These are phyloP conservation scores for Sporisorium iseilematis-ciliati DNA, from an alignment of 1,284 basidiomycete genomes.

Conservation along the genomic window DNA sequence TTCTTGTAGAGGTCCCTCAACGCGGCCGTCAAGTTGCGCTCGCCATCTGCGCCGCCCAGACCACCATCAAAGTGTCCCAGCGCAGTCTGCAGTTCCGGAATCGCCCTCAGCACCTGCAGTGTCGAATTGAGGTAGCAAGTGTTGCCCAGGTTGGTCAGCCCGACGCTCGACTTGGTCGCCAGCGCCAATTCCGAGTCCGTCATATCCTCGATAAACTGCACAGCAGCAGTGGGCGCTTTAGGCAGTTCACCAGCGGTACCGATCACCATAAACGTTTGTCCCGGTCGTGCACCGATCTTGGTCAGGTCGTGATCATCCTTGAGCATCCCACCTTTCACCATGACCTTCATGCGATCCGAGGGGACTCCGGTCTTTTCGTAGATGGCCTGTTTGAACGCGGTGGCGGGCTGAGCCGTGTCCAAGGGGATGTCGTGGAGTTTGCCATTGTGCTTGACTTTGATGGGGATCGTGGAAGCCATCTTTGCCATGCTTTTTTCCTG, in stretches of 20 bases:
- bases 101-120: slow-evolving; percentile 87
- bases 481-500: slow-evolving; percentile 58
- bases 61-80: slow-evolving; percentile 52
- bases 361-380: slow-evolving; percentile 88
- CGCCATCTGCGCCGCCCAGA: slow-evolving; percentile 64
- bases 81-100: slow-evolving; percentile 82
- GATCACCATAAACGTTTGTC: slow-evolving; percentile 66
- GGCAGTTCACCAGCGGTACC: slow-evolving; percentile 92
- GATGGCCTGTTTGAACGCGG: slow-evolving; percentile 84
- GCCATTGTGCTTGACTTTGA: slow-evolving; percentile 91
- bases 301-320: slow-evolving; percentile 85
- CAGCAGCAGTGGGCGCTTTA: slow-evolving; percentile 81
- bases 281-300: slow-evolving; percentile 82
- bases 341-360: slow-evolving; percentile 91
- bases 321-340: slow-evolving; percentile 92
- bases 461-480: slow-evolving; percentile 70
- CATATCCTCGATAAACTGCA: slow-evolving; percentile 89
- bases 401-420: slow-evolving; percentile 78
- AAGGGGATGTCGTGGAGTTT: slow-evolving; percentile 74
- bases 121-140: slow-evolving; percentile 97
- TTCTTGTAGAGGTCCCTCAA: slow-evolving; percentile 80
- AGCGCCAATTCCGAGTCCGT: slow-evolving; percentile 82
- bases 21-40: slow-evolving; percentile 72
- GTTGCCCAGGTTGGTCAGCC: slow-evolving; percentile 75
- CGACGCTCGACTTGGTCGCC: slow-evolving; percentile 72